Conservation (phyloP, 495 filamentous ascomycete species). For the Penicillium alfredii region DNA sequence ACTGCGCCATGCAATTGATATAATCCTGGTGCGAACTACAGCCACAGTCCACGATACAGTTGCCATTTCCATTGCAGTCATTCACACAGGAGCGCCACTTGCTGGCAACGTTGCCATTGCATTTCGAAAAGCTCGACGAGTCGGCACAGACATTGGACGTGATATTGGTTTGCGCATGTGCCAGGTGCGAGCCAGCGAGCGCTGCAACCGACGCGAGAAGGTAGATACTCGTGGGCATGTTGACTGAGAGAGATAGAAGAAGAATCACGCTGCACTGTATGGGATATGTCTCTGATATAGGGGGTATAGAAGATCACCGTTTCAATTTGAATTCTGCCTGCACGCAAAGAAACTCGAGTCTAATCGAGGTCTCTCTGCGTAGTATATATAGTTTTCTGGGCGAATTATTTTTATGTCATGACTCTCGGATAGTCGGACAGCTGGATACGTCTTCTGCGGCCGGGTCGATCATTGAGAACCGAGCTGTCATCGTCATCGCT, state of each 20-base stretch:
- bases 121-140: slow-evolving; percentile 13
- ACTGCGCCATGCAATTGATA: slow-evolving; percentile 29
- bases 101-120: slow-evolving; percentile 19
- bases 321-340: too few relatives aligned
- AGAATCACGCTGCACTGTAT: neutral
- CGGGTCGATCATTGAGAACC: slow-evolving; percentile 20
- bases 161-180: slow-evolving; percentile 24
- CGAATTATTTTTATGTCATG: neutral
- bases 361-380: too few relatives aligned
- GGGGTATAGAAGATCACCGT: neutral
- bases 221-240: slow-evolving; percentile 16
- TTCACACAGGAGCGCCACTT: slow-evolving; percentile 21
- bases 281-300: neutral
- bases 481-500: slow-evolving; percentile 8
- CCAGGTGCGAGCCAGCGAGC: slow-evolving; percentile 11
- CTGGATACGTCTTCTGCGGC: slow-evolving; percentile 3
- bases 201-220: slow-evolving; percentile 12
- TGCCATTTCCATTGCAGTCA: slow-evolving; percentile 17
- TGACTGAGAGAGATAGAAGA: neutral
- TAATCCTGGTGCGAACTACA: slow-evolving; percentile 25
- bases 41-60: slow-evolving; percentile 24
- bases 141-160: slow-evolving; percentile 16
- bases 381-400: too few relatives aligned
- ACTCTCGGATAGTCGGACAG: slow-evolving; percentile 5
- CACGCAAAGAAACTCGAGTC: too few relatives aligned